Percentiles rank a stretch among this genome's conserved stretches.
Evolutionary conservation across 495 filamentous ascomycete species (phyloP).

Genomic region (Poronia punctata): DNA sequence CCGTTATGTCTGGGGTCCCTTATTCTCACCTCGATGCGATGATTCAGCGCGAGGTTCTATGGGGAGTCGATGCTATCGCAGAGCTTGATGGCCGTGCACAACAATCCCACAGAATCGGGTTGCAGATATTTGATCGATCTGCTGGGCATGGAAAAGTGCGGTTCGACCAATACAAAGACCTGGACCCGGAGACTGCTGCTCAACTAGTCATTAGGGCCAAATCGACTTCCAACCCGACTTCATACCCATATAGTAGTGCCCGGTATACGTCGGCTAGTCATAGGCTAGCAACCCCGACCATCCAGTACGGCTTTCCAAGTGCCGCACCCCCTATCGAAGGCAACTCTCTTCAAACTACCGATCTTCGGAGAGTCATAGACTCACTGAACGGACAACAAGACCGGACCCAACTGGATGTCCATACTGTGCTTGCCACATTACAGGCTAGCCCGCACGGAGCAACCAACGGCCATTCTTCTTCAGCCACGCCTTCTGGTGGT

Average conservation of each 20-base stretch:
- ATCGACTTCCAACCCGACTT: conserved; percentile 21
- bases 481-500: conserved; percentile 20
- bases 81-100: conserved; percentile 65
- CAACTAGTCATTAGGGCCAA: conserved; percentile 76
- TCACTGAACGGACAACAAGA: conserved; percentile 47
- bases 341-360: conserved; percentile 60
- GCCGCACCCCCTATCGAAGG: conserved; percentile 9
- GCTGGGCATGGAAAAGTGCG: conserved; percentile 60
- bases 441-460: conserved; percentile 13
- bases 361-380: conserved; percentile 65
- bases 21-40: conserved; percentile 69
- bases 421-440: conserved; percentile 21
- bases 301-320: neutral
- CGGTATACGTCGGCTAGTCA: conserved; percentile 15
- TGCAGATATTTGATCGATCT: conserved; percentile 81
- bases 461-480: conserved; percentile 13
- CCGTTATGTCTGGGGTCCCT: conserved; percentile 71
- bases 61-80: conserved; percentile 81
- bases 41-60: conserved; percentile 75
- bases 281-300: conserved; percentile 14
- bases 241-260: conserved; percentile 9
- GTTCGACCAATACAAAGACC: conserved; percentile 76
- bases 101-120: conserved; percentile 58
- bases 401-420: conserved; percentile 22
- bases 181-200: conserved; percentile 69